Percentiles rank a stretch among this genome's conserved stretches.
Evolutionary conservation across 2,329 filamentous ascomycete species (phyloP).

Genomic region (Pyrenochaeta sp.): DNA sequence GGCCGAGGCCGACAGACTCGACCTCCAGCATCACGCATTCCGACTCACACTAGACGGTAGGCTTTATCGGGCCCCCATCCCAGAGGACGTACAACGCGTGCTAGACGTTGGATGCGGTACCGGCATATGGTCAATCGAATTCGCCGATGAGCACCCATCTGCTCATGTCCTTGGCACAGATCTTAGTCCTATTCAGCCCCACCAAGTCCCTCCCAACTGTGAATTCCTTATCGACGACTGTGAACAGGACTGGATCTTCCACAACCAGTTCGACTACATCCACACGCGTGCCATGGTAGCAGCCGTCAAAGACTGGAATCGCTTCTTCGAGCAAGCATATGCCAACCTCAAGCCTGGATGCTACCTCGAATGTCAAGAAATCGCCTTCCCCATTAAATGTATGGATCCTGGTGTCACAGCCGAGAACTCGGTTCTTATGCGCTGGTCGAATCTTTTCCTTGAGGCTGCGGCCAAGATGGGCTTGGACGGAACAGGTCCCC

Average conservation of each 20-base stretch:
- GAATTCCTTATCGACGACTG: constrained; percentile 48
- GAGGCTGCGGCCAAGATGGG: constrained; percentile 42
- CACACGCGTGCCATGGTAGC: constrained; percentile 62
- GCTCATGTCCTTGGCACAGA: constrained; percentile 46
- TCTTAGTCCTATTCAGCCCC: constrained; percentile 45
- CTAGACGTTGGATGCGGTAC: constrained; percentile 47
- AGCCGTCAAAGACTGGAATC: constrained; percentile 63
- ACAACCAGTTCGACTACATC: constrained; percentile 65
- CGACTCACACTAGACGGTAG: constrained; percentile 43
- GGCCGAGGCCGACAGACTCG: constrained; percentile 40
- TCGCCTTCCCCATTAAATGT: constrained; percentile 35
- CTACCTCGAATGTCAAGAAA: constrained; percentile 61
- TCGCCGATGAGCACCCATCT: constrained; percentile 44
- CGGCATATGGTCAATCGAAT: constrained; percentile 45
- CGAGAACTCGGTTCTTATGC: constrained; percentile 32
- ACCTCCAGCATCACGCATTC: constrained; percentile 46
- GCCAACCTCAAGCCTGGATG: constrained; percentile 58
- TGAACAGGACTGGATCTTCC: constrained; percentile 64
- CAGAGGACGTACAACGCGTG: constrained; percentile 36
- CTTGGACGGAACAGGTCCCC: constrained; percentile 52
- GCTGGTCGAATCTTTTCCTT: constrained; percentile 36
- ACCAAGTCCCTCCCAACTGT: constrained; percentile 43
- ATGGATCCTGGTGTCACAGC: constrained; percentile 33
- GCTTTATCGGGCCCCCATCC: constrained; percentile 39
- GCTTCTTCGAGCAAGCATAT: constrained; percentile 55